Conservation (phyloP, 257 asterid species). For the Ophiorrhiza pumila region DNA sequence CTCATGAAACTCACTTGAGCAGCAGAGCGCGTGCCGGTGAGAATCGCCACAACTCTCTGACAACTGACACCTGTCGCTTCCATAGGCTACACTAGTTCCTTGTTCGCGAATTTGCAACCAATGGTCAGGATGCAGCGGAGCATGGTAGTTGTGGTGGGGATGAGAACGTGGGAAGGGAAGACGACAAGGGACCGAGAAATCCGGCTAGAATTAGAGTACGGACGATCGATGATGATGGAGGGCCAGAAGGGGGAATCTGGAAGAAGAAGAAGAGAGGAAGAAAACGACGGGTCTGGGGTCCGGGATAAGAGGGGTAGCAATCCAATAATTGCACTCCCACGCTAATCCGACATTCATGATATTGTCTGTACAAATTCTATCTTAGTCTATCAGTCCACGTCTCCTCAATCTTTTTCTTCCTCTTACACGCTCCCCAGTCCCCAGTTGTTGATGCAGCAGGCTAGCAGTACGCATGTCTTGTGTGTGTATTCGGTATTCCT, state of each 20-base stretch:
- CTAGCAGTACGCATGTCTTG: constrained; percentile 7
- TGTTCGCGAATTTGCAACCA: background rate
- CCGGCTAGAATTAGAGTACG: constrained; percentile 57
- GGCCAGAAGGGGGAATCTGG: constrained; percentile 25
- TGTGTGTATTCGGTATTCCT: constrained; percentile 12
- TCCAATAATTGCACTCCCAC: constrained; percentile 82
- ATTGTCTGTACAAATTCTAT: constrained; percentile 49
- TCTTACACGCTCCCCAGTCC: constrained; percentile 44
- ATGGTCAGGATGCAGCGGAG: background rate
- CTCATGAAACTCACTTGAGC: background rate
- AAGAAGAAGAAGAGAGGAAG: constrained; percentile 3
- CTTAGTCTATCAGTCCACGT: constrained; percentile 23
- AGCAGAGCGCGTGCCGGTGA: constrained; percentile 32
- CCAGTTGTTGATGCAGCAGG: background rate
- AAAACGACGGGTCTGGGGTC: constrained; percentile 38
- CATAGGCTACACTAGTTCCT: constrained; percentile 2
- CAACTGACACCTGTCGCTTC: constrained; percentile 24
- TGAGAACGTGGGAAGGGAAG: background rate
- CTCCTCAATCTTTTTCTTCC: constrained; percentile 36
- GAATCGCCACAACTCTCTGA: constrained; percentile 24
- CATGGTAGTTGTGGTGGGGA: background rate
- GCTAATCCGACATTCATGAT: constrained; percentile 82
- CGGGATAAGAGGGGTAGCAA: constrained; percentile 19
- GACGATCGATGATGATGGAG: constrained; percentile 10
- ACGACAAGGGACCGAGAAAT: constrained; percentile 42